Conservation (phyloP, 352 stramenopile species). For the Poterioochromonas sp. region DNA sequence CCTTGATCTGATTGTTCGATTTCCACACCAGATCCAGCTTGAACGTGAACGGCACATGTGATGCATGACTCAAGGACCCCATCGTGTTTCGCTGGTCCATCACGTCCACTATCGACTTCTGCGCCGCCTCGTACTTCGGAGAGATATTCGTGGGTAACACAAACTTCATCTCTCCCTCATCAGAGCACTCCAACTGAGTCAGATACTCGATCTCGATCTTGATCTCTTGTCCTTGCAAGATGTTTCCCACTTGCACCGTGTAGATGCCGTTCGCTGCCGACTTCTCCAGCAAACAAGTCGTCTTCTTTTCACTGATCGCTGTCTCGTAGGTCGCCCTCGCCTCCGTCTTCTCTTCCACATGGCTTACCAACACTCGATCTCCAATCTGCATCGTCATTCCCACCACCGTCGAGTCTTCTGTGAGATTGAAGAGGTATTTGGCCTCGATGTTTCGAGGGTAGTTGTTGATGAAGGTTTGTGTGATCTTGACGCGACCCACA, state of each 20-base stretch:
- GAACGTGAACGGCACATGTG: slow-evolving; percentile 8
- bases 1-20: slow-evolving; percentile 13
- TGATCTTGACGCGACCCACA: too few relatives aligned
- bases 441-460: too few relatives aligned
- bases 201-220: slow-evolving; percentile 13
- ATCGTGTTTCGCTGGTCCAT: slow-evolving; percentile 7
- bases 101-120: slow-evolving; percentile 10
- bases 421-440: too few relatives aligned
- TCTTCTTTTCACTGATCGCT: slow-evolving; percentile 8
- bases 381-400: too few relatives aligned
- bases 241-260: slow-evolving; percentile 8
- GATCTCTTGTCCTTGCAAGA: slow-evolving; percentile 7
- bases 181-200: slow-evolving; percentile 8
- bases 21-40: slow-evolving; percentile 10
- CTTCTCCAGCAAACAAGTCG: slow-evolving; percentile 10
- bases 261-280: slow-evolving; percentile 2
- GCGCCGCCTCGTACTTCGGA: slow-evolving; percentile 4
- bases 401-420: too few relatives aligned
- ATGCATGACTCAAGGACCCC: slow-evolving; percentile 8
- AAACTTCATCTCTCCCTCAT: slow-evolving; percentile 13
- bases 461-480: too few relatives aligned
- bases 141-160: slow-evolving; percentile 11
- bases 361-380: too few relatives aligned
- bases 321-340: too few relatives aligned
- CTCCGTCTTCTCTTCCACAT: too few relatives aligned